Base-by-base conservation (phyloP, 495 filamentous ascomycete species). In the Penicillium bialowiezense region DNA sequence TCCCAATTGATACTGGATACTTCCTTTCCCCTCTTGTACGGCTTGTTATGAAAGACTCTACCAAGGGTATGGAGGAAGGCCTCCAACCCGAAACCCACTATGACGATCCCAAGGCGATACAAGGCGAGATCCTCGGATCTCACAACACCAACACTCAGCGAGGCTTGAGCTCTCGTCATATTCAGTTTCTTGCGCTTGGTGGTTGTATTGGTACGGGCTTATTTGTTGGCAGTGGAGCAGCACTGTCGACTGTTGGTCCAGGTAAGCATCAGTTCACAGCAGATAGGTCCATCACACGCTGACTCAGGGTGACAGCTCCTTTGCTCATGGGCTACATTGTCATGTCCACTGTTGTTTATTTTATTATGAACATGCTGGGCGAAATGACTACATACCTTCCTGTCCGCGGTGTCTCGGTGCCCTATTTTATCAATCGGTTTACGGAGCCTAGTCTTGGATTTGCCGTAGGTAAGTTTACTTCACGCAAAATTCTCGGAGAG, bases 371-470 rank as follows among this genome's bases (percentile, higher is more conserved):
- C 43, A 64, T 59, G 37, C 59, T 75, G 34, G 85, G 84, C 21
- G 87, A 90, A 68, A 86, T 90, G 83, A 80, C 85, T 6, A 84
- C 86, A 26, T 89, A 80, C 52, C 75, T 90, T 14, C 88, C 88
- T 6, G 77, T 88, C n/a, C 79, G 81, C 1, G 87, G 88, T 36
- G 66, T 73, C 31, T 80, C 85, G 7, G 86, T 90, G 55, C 84
- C 86, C n/a, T 76, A 86, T 48, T 86, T 86, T 60, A 83, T 82
- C 45, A 78, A 79, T 21, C 76, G 86, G 21, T 92, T 87, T 48
- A 79, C 84, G 34, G 82, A 87, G 50, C 74, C 77, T 15, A 81
- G 81, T 43, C 64, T 91, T 52, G 86, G 86, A 20, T 90, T 90
- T 62, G 84, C 86, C 14, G 76, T 87, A 50, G 86, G 85, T 38